phyloP scores from a whole-genome alignment of 1,284 basidiomycete species.

The Termitomyces sp. region DNA sequence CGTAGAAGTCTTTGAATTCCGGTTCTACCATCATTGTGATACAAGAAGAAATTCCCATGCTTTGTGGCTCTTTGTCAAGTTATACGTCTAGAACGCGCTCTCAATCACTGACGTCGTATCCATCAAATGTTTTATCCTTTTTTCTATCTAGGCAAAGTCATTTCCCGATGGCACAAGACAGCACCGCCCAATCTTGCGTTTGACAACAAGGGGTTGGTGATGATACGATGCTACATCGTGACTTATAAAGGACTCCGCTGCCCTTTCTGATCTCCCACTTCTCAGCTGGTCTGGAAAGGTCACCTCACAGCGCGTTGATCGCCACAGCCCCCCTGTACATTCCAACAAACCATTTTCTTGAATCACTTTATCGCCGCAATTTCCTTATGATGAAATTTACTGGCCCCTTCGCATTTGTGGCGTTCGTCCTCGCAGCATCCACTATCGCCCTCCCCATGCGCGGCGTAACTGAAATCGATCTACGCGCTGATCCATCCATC shows the following conservation, averaged over 20 bases:
- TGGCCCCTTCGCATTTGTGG: slow-evolving; percentile 2
- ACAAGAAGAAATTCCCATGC: too few species aligned
- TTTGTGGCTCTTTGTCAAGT: not conserved
- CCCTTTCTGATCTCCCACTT: slow-evolving; percentile 4
- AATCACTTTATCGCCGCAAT: not conserved
- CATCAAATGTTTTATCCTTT: slow-evolving; percentile 8
- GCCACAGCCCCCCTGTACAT: slow-evolving; percentile 5
- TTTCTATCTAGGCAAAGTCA: too few species aligned
- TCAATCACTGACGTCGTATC: not conserved
- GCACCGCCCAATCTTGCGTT: not conserved
- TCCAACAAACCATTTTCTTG: not conserved
- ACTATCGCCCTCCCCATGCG: slow-evolving; percentile 7
- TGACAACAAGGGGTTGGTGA: not conserved
- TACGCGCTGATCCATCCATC: not conserved
- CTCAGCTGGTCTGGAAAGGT: slow-evolving; percentile 17
- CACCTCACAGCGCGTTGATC: slow-evolving; percentile 15
- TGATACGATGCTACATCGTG: not conserved
- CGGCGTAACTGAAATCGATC: not conserved
- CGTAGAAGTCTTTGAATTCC: not conserved
- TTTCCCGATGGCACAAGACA: not conserved
- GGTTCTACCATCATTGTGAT: not conserved
- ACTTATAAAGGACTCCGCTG: not conserved
- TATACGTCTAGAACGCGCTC: not conserved
- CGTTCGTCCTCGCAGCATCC: slow-evolving; percentile 5
- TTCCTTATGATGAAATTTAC: slow-evolving; percentile 8